Evolutionary conservation across 139 green algal species (phyloP), one percentile per base, ranked within the genome.

Genomic region (Picochlorum sp.): DNA sequence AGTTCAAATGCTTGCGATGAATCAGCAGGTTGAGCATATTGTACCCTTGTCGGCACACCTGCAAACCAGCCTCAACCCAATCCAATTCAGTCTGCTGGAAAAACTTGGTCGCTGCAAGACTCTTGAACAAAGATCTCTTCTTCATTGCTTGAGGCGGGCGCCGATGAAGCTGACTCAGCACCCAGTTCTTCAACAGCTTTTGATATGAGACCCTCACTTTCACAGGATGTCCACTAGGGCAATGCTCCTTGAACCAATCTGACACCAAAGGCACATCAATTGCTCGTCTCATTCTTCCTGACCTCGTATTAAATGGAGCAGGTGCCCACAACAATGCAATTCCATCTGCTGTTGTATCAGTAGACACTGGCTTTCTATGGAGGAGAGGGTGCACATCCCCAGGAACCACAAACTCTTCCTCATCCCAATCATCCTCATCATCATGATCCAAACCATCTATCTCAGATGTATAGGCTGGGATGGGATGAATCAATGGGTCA

Each of bases 1-100:
- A 99, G 80, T 97, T 95, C 47, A 98, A 86, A 79, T 96, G 95
- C 87, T 99, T 99, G 70, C 94, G 86, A 80, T 99, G 94, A 71
- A 99, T 99, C n/a, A 99, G 89, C 76, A 99, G 81, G 84, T 98
- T 98, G 59, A 99, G 86, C 94, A 99, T 99, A 85, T 99, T 99
- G 88, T 98, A 97, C 45, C 94, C 94, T 83, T 99, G 94, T 41
- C 88, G 75, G 84, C 94, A 98, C 24, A 99, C 94, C 84, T 97
- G 90, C 74, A 98, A 81, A 14, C 94, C 94, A 24, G 84, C 94
- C 82, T 99, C 94, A 70, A 99, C 94, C 94, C 94, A 99, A 81
- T 99, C 94, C 68, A 99, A 81, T 84, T 97, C 86, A 0, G 94
- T 98, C 54, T 65, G 82, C 88, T 99, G 94, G 77, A 99, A 99